These are phyloP conservation scores for Gastrolobium villosum DNA, from an alignment of 306 rosid species.

Conservation along the genomic window DNA sequence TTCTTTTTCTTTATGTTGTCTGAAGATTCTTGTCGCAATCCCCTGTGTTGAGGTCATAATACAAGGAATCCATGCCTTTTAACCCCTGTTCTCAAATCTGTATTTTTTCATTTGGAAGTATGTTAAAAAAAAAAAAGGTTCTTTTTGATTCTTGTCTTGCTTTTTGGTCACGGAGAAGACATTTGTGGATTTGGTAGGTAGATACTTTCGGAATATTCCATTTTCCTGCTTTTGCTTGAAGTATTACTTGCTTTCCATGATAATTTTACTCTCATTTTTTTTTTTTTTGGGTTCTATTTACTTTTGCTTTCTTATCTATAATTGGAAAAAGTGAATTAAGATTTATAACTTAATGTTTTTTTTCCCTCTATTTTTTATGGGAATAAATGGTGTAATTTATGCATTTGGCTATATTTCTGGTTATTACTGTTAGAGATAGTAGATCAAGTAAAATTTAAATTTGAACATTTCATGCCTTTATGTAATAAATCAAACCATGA, in stretches of 20 bases:
- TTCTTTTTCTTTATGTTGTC: background rate
- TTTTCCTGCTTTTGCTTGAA: constrained; percentile 33
- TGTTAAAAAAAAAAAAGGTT: constrained; percentile 3
- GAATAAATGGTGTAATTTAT: constrained; percentile 4
- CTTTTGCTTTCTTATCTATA: background rate
- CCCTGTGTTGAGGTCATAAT: constrained; percentile 1
- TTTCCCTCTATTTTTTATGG: background rate
- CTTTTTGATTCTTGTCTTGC: constrained; percentile 39
- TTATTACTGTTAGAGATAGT: background rate
- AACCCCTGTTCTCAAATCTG: constrained; percentile 10
- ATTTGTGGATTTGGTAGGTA: constrained; percentile 31
- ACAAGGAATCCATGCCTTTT: background rate
- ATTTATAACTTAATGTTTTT: background rate
- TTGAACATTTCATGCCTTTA: background rate
- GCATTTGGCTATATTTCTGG: background rate
- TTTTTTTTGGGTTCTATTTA: background rate
- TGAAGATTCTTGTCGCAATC: constrained; percentile 20
- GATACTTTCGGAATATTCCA: constrained; percentile 30
- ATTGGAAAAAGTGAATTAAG: constrained; percentile 12
- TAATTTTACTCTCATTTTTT: constrained; percentile 1
- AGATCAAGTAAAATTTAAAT: background rate
- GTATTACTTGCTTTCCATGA: constrained; percentile 35
- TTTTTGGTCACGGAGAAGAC: constrained; percentile 43
- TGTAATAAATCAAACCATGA: constrained; percentile 9
- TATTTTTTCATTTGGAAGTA: constrained; percentile 6